Base-by-base conservation (phyloP, 2,329 filamentous ascomycete species). In the Epichloe gansuensis region DNA sequence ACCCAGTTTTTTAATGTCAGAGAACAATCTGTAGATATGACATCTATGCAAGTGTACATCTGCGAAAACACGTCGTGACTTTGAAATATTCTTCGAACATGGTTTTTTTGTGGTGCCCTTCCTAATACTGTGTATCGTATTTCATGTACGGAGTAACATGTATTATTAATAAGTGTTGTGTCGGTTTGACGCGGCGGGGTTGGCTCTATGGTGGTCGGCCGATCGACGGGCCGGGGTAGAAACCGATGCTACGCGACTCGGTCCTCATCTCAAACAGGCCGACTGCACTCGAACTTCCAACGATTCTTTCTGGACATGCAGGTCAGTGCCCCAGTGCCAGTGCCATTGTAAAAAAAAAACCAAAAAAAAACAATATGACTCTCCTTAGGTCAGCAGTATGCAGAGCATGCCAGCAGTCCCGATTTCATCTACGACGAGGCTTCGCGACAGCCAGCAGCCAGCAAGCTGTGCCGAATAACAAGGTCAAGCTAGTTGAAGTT, bases 401-500 rank as follows among this genome's bases (percentile, higher is more conserved):
- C 58, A 66, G 68, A 54, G 68, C 63, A 25, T 72, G 70, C 56
- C 63, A 64, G 49, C 64, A 64, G 46, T 61, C 65, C 4, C 63
- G 63, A 52, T 54, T 59, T 45, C 61, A 59, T 23, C 58, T 61
- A 52, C 61, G 63, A 46, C 63, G 71, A 48, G 62, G 64, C 44
- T 66, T 72, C 54, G 70, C 71, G 47, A 72, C 71, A n/a, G 67
- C 70, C 39, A 65, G 61, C 51, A 56, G 56, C 42, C 56, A 54
- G 34, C 59, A 55, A 47, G 48, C 57, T 34, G 55, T 62, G 46
- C 60, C 62, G 53, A 69, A 73, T 62, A 74, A 71, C 61, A 65
- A 61, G 54, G 75, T 81, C 55, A 76, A 74, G 67, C 82, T 94
- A 40, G 83, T 93, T 55, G 88, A 94, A 71, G 88, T 94, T 56